Conservation (phyloP, 495 filamentous ascomycete species). For the Podospora tetraspora region DNA sequence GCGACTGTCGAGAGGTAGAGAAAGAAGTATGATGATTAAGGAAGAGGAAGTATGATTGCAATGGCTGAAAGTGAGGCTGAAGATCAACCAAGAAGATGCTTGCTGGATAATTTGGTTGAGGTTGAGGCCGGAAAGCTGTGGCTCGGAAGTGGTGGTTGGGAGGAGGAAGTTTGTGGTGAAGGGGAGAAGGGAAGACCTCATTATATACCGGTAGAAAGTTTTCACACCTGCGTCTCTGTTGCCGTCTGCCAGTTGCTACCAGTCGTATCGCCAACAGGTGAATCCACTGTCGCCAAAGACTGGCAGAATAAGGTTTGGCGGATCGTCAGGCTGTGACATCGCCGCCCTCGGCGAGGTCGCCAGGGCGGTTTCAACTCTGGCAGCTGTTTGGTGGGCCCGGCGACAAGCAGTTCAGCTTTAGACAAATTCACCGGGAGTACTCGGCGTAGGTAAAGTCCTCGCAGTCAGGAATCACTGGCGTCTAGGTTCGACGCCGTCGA, state of each 20-base stretch:
- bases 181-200: not conserved
- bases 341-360: not conserved
- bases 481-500: not conserved
- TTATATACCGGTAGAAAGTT: not conserved
- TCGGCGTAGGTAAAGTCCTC: not conserved
- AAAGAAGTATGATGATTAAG: not conserved
- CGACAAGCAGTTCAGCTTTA: not conserved
- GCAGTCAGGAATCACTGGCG: not conserved
- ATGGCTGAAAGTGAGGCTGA: not conserved
- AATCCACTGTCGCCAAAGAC: not conserved
- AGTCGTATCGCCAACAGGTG: not conserved
- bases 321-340: not conserved
- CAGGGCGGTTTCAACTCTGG: not conserved
- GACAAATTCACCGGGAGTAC: not conserved
- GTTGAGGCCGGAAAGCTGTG: not conserved
- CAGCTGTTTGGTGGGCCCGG: not conserved
- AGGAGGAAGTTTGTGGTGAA: not conserved
- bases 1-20: not conserved
- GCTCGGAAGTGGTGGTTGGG: not conserved
- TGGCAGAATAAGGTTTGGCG: not conserved
- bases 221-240: not conserved
- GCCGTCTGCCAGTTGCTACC: not conserved
- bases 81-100: not conserved
- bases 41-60: not conserved
- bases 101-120: not conserved